phyloP scores from a whole-genome alignment of 805 yeast species.

The Starmerella ratchasimensis region DNA sequence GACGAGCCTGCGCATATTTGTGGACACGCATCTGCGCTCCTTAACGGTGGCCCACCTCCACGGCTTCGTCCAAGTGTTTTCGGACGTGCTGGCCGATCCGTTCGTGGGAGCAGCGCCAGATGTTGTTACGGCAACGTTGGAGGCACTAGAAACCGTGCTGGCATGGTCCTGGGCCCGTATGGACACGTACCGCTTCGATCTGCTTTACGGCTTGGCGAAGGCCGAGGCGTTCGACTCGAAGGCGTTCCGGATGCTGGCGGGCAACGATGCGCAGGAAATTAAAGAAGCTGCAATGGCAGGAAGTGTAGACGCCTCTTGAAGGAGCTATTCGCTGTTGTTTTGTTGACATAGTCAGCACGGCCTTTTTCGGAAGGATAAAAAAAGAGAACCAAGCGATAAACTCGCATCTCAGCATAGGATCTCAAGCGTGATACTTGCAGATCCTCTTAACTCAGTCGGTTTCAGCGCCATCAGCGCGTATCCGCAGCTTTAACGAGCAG shows the following conservation, averaged over 20 bases:
- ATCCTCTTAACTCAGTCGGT: too few species aligned
- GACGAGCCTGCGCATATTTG: conserved; percentile 8
- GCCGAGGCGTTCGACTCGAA: conserved; percentile 13
- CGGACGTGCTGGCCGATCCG: conserved; percentile 23
- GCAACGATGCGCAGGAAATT: too few species aligned
- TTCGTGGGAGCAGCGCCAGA: conserved; percentile 18
- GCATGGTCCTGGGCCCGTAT: conserved; percentile 21
- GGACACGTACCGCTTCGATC: conserved; percentile 20
- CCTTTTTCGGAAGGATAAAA: too few species aligned
- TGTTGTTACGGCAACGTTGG: conserved; percentile 14
- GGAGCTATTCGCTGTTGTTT: too few species aligned
- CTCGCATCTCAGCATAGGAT: too few species aligned
- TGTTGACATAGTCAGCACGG: too few species aligned
- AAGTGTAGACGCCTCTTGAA: too few species aligned
- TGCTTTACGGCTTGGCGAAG: conserved; percentile 20
- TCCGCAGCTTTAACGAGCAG: too few species aligned
- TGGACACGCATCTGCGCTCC: conserved; percentile 12
- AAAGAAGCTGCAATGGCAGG: too few species aligned
- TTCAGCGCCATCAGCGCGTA: too few species aligned
- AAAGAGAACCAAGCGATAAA: too few species aligned
- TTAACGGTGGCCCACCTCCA: conserved; percentile 20
- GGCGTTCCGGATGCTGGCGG: conserved; percentile 10
- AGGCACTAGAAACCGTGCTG: conserved; percentile 12
- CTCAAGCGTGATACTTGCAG: too few species aligned
- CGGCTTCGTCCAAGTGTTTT: conserved; percentile 18